Evolutionary conservation across 2,329 filamentous ascomycete species (phyloP).

Genomic region (Xylariales sp.): DNA sequence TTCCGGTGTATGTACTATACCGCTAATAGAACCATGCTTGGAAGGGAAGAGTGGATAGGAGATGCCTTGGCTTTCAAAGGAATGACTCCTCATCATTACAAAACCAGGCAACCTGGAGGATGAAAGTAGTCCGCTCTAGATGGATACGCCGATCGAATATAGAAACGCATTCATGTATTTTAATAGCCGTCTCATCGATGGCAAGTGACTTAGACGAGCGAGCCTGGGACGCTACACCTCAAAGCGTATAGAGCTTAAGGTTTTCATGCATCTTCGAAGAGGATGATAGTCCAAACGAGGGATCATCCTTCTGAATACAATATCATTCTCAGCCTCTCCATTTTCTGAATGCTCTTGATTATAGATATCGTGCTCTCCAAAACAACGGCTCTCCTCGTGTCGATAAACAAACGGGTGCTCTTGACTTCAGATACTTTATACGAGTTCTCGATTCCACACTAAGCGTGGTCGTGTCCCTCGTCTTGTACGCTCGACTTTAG

Average conservation of each 20-base stretch:
- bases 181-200: slow-evolving; percentile 28
- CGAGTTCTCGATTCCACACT: neutral
- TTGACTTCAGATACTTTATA: neutral
- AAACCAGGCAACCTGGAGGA: slow-evolving; percentile 19
- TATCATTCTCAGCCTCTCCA: slow-evolving; percentile 1
- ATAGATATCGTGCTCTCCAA: neutral
- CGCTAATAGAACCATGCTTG: slow-evolving; percentile 31
- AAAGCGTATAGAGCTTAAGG: slow-evolving; percentile 10
- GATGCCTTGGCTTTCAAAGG: slow-evolving; percentile 29
- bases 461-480: neutral
- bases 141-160: slow-evolving; percentile 33
- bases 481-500: neutral
- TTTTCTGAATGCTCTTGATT: neutral
- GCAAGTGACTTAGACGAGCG: slow-evolving; percentile 11
- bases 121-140: slow-evolving; percentile 6
- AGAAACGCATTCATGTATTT: slow-evolving; percentile 31
- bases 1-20: slow-evolving; percentile 46
- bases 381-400: neutral
- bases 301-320: slow-evolving; percentile 19
- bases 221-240: neutral
- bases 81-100: slow-evolving; percentile 12
- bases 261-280: slow-evolving; percentile 23
- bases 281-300: slow-evolving; percentile 17
- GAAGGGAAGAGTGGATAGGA: slow-evolving; percentile 29
- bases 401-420: too few relatives aligned